A percentile compares a stretch with the other conserved stretches of the same genome.
These are phyloP conservation scores for Eimeria necatrix DNA, from an alignment of 169 alveolate species.

Conservation along the genomic window DNA sequence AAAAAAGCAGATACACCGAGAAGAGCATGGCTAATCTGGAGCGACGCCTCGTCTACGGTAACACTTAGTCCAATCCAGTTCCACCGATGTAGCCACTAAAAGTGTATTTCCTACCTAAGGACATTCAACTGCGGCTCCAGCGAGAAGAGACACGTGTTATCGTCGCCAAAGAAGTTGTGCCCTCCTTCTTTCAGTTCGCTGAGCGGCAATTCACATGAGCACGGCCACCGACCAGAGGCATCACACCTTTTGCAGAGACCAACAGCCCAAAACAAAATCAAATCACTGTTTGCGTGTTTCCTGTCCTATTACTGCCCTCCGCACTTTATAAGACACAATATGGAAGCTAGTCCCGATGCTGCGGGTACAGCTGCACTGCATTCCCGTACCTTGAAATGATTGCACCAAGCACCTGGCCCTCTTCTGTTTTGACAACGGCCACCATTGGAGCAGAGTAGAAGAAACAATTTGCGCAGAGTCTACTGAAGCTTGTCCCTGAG, in stretches of 20 bases:
- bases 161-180: slow-evolving; percentile 63
- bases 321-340: background rate
- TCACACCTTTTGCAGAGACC: background rate
- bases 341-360: background rate
- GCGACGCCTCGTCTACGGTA: background rate
- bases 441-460: slow-evolving; percentile 81
- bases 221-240: background rate
- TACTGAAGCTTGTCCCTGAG: slow-evolving; percentile 80
- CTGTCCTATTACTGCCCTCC: background rate
- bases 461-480: slow-evolving; percentile 74
- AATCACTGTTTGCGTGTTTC: background rate
- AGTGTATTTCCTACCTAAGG: slow-evolving; percentile 20
- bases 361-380: background rate
- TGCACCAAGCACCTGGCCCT: slow-evolving; percentile 79
- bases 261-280: background rate
- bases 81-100: background rate
- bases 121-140: slow-evolving; percentile 71
- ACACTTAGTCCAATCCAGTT: background rate
- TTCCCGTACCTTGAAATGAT: slow-evolving; percentile 66
- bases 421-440: slow-evolving; percentile 74
- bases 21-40: background rate
- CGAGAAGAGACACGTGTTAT: slow-evolving; percentile 67
- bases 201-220: background rate
- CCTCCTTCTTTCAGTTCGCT: slow-evolving; percentile 78
- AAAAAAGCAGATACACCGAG: background rate